These are phyloP conservation scores for Globisporangium abappressorium DNA, from an alignment of 352 stramenopile species.

Conservation along the genomic window DNA sequence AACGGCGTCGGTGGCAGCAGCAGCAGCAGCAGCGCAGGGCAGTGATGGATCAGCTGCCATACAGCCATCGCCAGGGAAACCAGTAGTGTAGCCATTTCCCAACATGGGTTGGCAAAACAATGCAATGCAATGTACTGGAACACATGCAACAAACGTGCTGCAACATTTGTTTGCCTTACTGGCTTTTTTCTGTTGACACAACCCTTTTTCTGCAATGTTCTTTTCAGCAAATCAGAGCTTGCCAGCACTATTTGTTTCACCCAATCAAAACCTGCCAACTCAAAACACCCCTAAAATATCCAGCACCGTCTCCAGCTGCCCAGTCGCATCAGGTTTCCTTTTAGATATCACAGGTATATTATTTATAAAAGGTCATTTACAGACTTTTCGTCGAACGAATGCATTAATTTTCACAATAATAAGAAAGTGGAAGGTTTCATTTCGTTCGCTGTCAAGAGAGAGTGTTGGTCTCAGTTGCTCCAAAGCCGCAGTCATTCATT, in stretches of 20 bases:
- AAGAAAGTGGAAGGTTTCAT: too few species aligned
- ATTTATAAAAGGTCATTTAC: not conserved
- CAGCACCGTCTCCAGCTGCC: not conserved
- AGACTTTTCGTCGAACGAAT: too few species aligned
- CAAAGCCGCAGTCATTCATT: not conserved
- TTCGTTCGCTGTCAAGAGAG: not conserved
- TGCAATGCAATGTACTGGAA: not conserved
- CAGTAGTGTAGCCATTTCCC: not conserved
- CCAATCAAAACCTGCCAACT: conserved; percentile 57
- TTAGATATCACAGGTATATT: not conserved
- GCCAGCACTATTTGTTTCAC: conserved; percentile 17
- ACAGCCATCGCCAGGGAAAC: not conserved
- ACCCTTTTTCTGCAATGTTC: not conserved
- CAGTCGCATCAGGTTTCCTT: not conserved
- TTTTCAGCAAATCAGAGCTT: not conserved
- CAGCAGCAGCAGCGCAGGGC: not conserved
- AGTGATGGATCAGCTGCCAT: not conserved
- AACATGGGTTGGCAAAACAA: not conserved
- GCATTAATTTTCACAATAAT: too few species aligned
- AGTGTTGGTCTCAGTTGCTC: conserved; percentile 6
- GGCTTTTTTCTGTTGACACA: not conserved
- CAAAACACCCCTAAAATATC: conserved; percentile 22
- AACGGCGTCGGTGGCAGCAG: conserved; percentile 18
- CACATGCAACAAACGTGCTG: too few species aligned
- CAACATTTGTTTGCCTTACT: not conserved